These are phyloP conservation scores for Solanum chilense DNA, from an alignment of 257 asterid genomes.

Conservation along the genomic window DNA sequence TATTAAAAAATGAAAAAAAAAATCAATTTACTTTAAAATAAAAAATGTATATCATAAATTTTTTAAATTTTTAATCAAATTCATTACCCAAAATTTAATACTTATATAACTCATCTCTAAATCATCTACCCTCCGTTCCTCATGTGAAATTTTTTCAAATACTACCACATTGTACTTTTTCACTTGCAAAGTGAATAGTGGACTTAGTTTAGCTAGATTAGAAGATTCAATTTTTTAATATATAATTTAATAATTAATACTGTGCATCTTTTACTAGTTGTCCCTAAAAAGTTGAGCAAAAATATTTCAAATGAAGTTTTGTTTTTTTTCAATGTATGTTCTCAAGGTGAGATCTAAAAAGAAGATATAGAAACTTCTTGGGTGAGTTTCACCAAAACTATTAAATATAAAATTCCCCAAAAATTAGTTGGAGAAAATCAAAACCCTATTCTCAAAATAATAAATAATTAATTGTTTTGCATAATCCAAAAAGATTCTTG, in stretches of 20 bases:
- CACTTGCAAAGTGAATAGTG: not conserved
- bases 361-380: constrained; percentile 41
- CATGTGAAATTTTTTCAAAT: not conserved
- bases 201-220: not conserved
- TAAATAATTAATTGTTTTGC: not conserved
- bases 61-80: too few relatives aligned
- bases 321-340: constrained; percentile 17
- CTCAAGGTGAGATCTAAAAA: constrained; percentile 43
- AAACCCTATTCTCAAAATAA: constrained; percentile 10
- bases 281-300: constrained; percentile 4
- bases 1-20: too few relatives aligned
- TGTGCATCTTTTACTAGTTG: constrained; percentile 6
- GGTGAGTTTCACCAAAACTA: constrained; percentile 17
- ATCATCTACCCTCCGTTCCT: rapidly evolving
- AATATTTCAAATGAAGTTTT: constrained; percentile 1
- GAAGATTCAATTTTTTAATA: not conserved
- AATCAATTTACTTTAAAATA: too few relatives aligned
- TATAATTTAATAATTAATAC: not conserved
- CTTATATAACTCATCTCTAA: not conserved
- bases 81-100: too few relatives aligned
- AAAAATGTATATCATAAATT: too few relatives aligned
- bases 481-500: constrained; percentile 24
- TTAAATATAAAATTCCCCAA: not conserved
- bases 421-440: not conserved
- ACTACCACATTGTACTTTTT: not conserved